Evolutionary conservation across 169 alveolate species (phyloP).

Genomic region (Plasmodium coatneyi): DNA sequence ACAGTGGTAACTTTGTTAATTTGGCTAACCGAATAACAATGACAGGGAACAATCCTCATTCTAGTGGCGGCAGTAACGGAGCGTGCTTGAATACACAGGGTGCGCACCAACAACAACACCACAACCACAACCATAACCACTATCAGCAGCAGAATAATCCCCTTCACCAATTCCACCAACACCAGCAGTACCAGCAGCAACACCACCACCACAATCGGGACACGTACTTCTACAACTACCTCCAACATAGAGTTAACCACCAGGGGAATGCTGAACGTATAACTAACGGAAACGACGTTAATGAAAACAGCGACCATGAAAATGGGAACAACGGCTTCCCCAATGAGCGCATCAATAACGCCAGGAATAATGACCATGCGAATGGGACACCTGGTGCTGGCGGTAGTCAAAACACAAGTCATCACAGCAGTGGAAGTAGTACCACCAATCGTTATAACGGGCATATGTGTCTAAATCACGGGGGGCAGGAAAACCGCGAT

Average conservation of each 20-base stretch:
- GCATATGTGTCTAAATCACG: neutral
- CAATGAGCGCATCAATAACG: neutral
- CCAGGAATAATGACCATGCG: neutral
- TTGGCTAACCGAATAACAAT: neutral
- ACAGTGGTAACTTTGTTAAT: neutral
- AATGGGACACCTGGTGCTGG: neutral
- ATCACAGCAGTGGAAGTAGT: neutral
- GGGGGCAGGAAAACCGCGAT: neutral
- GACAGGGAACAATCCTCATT: neutral
- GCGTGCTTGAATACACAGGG: neutral
- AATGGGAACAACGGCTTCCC: neutral
- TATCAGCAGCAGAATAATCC: neutral
- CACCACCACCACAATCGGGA: slow-evolving; percentile 8
- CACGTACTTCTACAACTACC: slow-evolving; percentile 48
- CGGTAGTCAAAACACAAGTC: neutral
- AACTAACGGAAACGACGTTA: neutral
- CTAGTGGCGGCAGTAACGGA: neutral
- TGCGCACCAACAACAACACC: neutral
- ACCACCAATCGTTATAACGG: neutral
- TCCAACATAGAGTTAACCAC: neutral
- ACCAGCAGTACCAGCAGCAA: neutral
- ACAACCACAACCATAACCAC: neutral
- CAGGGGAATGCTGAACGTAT: neutral
- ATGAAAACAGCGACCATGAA: slow-evolving; percentile 4
- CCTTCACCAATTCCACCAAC: neutral